phyloP scores from a whole-genome alignment of 1,284 basidiomycete species.

The Leccinum angustisporum region DNA sequence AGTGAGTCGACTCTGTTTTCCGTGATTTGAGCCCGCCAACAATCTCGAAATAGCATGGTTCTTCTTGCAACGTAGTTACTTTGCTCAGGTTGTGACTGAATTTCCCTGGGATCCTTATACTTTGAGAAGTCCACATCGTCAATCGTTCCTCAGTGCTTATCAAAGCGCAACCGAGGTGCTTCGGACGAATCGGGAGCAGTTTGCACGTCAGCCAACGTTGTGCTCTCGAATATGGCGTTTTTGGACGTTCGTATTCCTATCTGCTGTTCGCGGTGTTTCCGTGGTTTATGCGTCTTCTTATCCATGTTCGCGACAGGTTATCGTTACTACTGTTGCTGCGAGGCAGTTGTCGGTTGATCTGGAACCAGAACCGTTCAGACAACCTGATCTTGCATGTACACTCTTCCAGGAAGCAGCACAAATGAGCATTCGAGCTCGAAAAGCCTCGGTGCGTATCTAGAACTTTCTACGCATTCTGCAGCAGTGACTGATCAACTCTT shows the following conservation, averaged over 20 bases:
- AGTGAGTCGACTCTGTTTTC: constrained; percentile 33
- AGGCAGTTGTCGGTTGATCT: constrained; percentile 39
- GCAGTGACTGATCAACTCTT: not conserved
- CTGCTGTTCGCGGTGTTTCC: constrained; percentile 39
- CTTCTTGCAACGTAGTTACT: constrained; percentile 49
- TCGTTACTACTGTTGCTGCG: constrained; percentile 46
- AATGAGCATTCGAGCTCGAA: constrained; percentile 41
- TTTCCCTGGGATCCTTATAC: constrained; percentile 37
- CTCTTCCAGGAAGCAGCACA: constrained; percentile 41
- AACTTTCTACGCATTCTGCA: not conserved
- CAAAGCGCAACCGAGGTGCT: constrained; percentile 44
- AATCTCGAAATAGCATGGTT: constrained; percentile 38
- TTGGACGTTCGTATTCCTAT: constrained; percentile 49
- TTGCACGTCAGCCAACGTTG: constrained; percentile 28
- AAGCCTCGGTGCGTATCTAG: constrained; percentile 1
- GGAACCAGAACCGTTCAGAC: constrained; percentile 40
- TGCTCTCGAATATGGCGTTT: constrained; percentile 47
- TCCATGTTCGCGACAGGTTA: constrained; percentile 33
- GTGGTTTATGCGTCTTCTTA: not conserved
- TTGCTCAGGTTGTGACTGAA: constrained; percentile 47
- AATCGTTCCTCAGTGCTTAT: constrained; percentile 46
- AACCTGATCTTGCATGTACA: constrained; percentile 43
- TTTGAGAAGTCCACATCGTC: constrained; percentile 39
- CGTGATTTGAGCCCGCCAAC: not conserved
- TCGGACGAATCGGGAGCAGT: constrained; percentile 39